These are phyloP conservation scores for Andrographis paniculata DNA, from an alignment of 305 asterid genomes.

Conservation along the genomic window DNA sequence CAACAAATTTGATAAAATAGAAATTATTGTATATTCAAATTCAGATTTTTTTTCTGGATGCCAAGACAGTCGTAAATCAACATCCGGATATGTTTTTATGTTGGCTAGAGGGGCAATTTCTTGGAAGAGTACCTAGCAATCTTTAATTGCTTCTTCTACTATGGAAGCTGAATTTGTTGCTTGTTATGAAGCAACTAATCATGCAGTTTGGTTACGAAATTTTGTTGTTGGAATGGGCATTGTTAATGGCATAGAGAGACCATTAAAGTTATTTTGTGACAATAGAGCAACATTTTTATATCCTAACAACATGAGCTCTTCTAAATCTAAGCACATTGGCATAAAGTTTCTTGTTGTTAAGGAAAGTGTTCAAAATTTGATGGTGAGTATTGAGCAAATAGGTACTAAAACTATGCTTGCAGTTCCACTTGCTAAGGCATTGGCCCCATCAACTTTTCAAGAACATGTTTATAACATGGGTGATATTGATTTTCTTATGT, in stretches of 20 bases:
- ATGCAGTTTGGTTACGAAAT: not conserved
- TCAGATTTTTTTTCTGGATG: not conserved
- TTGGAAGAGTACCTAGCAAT: not conserved
- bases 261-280: not conserved
- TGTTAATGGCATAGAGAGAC: not conserved
- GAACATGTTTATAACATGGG: too few species aligned
- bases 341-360: not conserved
- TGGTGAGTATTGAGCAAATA: too few species aligned
- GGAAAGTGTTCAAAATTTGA: not conserved
- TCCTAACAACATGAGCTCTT: not conserved
- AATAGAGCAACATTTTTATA: not conserved
- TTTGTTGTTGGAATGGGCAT: not conserved
- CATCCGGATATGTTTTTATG: not conserved
- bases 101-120: not conserved
- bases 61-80: not conserved
- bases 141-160: not conserved
- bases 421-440: too few species aligned
- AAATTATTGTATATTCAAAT: too few species aligned
- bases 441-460: too few species aligned
- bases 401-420: too few species aligned
- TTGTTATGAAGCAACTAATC: not conserved
- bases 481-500: too few species aligned
- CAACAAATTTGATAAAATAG: too few species aligned
- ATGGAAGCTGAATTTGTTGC: not conserved
- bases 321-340: not conserved